phyloP scores from a whole-genome alignment of 2,329 filamentous ascomycete genomes.

The Mycosphaerella sp. region DNA sequence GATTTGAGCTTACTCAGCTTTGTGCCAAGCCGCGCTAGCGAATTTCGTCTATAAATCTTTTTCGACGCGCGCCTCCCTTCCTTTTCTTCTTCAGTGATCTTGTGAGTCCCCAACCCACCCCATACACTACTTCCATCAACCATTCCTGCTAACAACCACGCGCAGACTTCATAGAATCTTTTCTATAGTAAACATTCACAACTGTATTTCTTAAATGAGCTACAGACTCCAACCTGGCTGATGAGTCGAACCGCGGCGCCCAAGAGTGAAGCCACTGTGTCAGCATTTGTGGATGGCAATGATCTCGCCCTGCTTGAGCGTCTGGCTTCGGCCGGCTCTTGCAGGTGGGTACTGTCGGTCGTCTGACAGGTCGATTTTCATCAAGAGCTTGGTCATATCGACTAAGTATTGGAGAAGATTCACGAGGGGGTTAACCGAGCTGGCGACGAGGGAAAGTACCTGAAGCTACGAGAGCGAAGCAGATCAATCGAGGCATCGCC shows the following conservation, averaged over 20 bases:
- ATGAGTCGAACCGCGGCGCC: conserved; percentile 33
- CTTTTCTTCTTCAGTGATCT: conserved; percentile 9
- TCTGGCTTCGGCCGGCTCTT: conserved; percentile 32
- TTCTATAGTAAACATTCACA: conserved; percentile 95
- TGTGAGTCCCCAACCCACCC: conserved; percentile 6
- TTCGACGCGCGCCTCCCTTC: conserved; percentile 2
- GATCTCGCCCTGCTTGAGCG: conserved; percentile 32
- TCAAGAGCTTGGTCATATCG: conserved; percentile 26
- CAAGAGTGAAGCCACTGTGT: conserved; percentile 34
- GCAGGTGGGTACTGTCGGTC: conserved; percentile 32
- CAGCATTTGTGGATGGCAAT: conserved; percentile 28
- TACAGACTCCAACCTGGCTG: conserved; percentile 43
- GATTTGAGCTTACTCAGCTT: neutral
- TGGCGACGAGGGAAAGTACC: no score
- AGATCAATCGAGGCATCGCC: no score
- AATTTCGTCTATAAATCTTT: neutral
- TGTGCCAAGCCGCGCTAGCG: neutral
- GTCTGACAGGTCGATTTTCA: conserved; percentile 34
- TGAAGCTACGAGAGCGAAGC: no score
- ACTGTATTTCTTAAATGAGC: conserved; percentile 90
- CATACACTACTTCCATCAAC: conserved; percentile 6
- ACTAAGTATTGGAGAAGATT: conserved; percentile 25
- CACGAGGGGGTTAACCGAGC: neutral
- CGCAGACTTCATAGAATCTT: conserved; percentile 63
- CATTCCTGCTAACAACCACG: conserved; percentile 2